These are phyloP conservation scores for Pichia sp. DNA, from an alignment of 1,139 yeast species.

Conservation along the genomic window DNA sequence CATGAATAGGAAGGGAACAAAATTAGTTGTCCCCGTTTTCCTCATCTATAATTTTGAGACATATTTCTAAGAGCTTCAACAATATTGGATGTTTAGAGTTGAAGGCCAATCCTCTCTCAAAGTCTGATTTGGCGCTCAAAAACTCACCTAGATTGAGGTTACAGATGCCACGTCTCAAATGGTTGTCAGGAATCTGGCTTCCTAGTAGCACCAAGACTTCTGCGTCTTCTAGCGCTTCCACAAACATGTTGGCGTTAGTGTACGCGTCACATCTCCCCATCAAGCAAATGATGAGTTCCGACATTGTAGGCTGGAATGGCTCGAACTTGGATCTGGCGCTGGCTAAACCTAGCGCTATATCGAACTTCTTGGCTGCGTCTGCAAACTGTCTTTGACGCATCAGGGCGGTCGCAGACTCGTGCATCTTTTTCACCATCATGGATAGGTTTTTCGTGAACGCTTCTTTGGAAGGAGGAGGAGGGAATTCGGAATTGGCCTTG, in stretches of 20 bases:
- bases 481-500: constrained; percentile 58
- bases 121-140: constrained; percentile 67
- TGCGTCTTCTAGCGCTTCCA: constrained; percentile 78
- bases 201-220: constrained; percentile 62
- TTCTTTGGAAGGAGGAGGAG: constrained; percentile 58
- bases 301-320: constrained; percentile 71
- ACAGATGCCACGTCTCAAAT: constrained; percentile 77
- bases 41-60: constrained; percentile 45
- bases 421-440: constrained; percentile 66
- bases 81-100: constrained; percentile 51
- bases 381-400: constrained; percentile 57
- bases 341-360: constrained; percentile 79
- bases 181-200: constrained; percentile 73
- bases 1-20: background rate
- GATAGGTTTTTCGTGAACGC: constrained; percentile 54
- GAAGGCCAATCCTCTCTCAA: constrained; percentile 72
- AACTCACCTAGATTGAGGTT: constrained; percentile 64
- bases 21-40: constrained; percentile 43
- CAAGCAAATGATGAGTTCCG: constrained; percentile 68
- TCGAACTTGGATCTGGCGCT: constrained; percentile 80
- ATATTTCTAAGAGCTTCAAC: constrained; percentile 41
- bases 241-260: constrained; percentile 56
- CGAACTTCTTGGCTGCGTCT: constrained; percentile 71
- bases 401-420: constrained; percentile 65
- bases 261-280: constrained; percentile 83